These are phyloP conservation scores for Penicillium soppii DNA, from an alignment of 495 filamentous ascomycete species.

Conservation along the genomic window DNA sequence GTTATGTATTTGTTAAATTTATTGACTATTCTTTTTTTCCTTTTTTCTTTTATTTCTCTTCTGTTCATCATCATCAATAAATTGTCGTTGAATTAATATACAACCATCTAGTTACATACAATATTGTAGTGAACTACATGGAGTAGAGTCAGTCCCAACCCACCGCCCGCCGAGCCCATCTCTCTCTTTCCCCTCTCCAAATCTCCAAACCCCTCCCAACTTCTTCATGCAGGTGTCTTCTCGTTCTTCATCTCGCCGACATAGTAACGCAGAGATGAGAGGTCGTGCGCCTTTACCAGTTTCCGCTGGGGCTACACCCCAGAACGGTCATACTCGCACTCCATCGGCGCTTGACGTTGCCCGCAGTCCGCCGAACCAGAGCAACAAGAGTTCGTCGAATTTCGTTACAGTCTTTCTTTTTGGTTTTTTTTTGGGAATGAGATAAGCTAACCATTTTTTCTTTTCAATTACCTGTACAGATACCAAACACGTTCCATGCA, in stretches of 20 bases:
- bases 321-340: conserved; percentile 50
- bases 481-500: conserved; percentile 97
- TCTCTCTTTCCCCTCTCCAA: conserved; percentile 12
- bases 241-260: conserved; percentile 20
- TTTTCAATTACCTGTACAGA: conserved; percentile 57
- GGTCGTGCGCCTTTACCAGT: conserved; percentile 43
- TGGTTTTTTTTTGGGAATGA: neutral
- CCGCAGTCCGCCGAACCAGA: conserved; percentile 74
- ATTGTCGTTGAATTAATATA: neutral
- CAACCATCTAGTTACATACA: no score
- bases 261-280: conserved; percentile 42
- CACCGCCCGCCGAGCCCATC: conserved; percentile 20
- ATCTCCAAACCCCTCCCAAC: conserved; percentile 10
- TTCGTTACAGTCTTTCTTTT: no score
- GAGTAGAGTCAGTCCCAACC: no score
- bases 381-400: conserved; percentile 70
- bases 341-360: conserved; percentile 47
- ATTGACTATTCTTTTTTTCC: no score
- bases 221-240: conserved; percentile 25
- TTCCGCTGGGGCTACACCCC: conserved; percentile 34
- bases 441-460: conserved; percentile 12
- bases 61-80: no score
- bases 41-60: no score
- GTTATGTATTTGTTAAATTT: no score
- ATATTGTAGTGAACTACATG: no score